Evolutionary conservation across 805 yeast species (phyloP), one percentile per base, ranked within the genome.

Genomic region (Yarrowia hollandica): DNA sequence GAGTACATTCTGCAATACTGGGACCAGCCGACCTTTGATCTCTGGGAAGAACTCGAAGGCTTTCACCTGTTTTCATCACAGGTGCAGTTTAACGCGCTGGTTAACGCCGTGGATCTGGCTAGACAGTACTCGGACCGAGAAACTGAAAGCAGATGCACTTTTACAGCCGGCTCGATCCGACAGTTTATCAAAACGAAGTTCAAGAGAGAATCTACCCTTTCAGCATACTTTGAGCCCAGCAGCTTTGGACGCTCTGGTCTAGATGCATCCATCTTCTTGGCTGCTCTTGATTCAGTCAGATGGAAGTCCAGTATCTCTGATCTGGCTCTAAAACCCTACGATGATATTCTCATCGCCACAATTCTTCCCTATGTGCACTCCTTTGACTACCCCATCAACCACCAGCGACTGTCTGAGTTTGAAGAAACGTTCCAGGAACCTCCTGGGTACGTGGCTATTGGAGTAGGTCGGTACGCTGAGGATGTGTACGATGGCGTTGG

Each of bases 41-140:
- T 91, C 38, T 91, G 98, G 98, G 98, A 91, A 73, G 98, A 91
- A 71, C 76, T 87, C 52, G 69, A 82, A 61, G 82, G 91, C 0
- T 66, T 75, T 52, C 97, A 91, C 71, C 84, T 90, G 62, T 92
- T 89, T 72, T 91, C 96, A 1, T 75, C 86, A 12, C 71, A 88
- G 65, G 82, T 84, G 4, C 96, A 90, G 71, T 75, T 87, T 62
- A 80, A 84, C 62, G 87, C 96, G 0, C 65, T 91, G 18, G 72
- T 77, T 39, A 72, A 80, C 61, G 96, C 90, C 0, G 68, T 82
- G 11, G 55, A 60, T 16, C 22, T 73, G 5, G 74, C 79, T 2
- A 34, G 37, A 7, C 60, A 44, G n/a, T 64, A 70, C 41, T 67
- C 69, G 21, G 72, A 71, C 55, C 30, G 59, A 12, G 60, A 60